phyloP scores from a whole-genome alignment of 495 filamentous ascomycete genomes.

The Immersiella caudata region DNA sequence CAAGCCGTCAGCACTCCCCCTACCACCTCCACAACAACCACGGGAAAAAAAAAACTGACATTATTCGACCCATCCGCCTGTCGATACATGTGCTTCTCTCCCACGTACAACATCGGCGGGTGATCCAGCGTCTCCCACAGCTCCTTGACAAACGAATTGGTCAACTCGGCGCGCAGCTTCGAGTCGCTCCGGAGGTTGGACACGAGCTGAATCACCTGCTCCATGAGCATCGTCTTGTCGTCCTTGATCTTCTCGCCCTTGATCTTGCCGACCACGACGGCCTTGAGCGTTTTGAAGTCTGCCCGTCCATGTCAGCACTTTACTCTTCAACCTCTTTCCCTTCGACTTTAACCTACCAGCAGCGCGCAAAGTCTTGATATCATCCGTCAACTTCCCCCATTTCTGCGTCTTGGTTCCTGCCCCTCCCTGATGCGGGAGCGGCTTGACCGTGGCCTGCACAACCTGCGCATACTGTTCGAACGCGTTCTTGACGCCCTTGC shows the following conservation, averaged over 20 bases:
- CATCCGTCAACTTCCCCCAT: constrained; percentile 60
- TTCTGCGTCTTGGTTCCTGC: constrained; percentile 53
- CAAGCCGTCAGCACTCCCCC: not conserved
- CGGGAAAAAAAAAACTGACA: constrained; percentile 18
- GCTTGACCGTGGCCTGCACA: constrained; percentile 64
- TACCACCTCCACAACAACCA: not conserved
- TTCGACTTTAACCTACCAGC: constrained; percentile 36
- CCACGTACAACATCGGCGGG: constrained; percentile 60
- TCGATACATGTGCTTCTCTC: constrained; percentile 68
- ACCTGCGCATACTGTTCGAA: constrained; percentile 67
- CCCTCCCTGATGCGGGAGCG: constrained; percentile 67
- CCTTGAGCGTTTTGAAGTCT: constrained; percentile 48
- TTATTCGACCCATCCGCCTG: constrained; percentile 72
- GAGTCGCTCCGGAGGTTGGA: constrained; percentile 64
- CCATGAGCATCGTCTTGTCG: constrained; percentile 83
- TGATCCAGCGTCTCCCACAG: constrained; percentile 68
- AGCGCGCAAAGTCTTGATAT: constrained; percentile 59
- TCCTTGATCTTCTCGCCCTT: constrained; percentile 59
- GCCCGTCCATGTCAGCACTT: constrained; percentile 1
- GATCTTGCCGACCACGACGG: constrained; percentile 41
- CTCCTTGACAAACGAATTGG: constrained; percentile 68
- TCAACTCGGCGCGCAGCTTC: constrained; percentile 64
- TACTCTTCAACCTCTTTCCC: not conserved
- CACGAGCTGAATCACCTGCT: constrained; percentile 76
- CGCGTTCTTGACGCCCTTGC: constrained; percentile 47